phyloP scores from a whole-genome alignment of 805 yeast genomes.

The Saturnispora mendoncae region DNA sequence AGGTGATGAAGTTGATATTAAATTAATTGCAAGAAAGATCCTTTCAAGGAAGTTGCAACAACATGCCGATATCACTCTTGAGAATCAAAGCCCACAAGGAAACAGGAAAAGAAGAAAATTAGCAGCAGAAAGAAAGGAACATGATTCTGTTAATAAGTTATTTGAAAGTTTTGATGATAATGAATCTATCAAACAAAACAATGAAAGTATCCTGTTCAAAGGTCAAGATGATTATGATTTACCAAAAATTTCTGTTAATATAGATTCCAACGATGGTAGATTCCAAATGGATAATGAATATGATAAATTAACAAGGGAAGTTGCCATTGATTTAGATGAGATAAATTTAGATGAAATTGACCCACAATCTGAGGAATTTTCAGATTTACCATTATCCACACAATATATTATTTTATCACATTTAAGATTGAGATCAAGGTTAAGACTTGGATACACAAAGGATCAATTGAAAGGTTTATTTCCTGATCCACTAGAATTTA shows the following conservation, averaged over 20 bases:
- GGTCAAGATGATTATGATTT: slow-evolving; percentile 77
- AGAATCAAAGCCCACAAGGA: background rate
- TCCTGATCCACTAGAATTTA: slow-evolving; percentile 82
- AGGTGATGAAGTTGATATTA: slow-evolving; percentile 56
- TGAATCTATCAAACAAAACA: background rate
- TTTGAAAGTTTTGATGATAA: slow-evolving; percentile 31
- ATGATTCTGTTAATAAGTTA: slow-evolving; percentile 17
- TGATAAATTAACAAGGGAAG: slow-evolving; percentile 46
- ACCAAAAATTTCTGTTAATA: slow-evolving; percentile 53
- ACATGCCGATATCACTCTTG: slow-evolving; percentile 29
- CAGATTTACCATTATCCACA: slow-evolving; percentile 66
- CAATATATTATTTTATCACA: slow-evolving; percentile 85
- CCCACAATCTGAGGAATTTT: slow-evolving; percentile 74
- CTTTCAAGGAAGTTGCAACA: slow-evolving; percentile 73
- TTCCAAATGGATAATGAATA: slow-evolving; percentile 67
- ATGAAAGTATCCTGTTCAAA: slow-evolving; percentile 31
- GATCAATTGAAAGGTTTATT: slow-evolving; percentile 78
- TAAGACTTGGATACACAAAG: slow-evolving; percentile 91
- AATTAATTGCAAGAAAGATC: slow-evolving; percentile 69
- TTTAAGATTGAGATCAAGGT: slow-evolving; percentile 71
- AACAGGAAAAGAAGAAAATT: background rate
- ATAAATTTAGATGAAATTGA: slow-evolving; percentile 67
- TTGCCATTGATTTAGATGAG: slow-evolving; percentile 56
- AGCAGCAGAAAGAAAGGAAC: background rate
- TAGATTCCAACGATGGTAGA: slow-evolving; percentile 56